Evolutionary conservation across 257 asterid genomes (phyloP), one percentile per base, ranked within the genome.

Genomic region (Rehmannia glutinosa): DNA sequence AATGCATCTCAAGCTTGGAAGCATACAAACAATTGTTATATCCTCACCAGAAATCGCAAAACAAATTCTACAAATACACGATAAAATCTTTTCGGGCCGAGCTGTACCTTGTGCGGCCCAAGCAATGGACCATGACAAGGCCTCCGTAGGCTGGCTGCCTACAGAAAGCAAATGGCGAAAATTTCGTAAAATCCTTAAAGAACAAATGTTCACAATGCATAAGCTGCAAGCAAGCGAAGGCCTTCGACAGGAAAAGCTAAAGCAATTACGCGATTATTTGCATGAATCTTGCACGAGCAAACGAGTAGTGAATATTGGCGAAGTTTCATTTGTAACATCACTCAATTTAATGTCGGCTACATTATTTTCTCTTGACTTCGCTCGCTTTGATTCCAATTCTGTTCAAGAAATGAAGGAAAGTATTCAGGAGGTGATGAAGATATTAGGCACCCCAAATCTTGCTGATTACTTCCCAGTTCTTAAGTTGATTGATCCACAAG

Each of bases 11-110:
- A 39, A 41, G n/a, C 38, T 61, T 1, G 67, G 67, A 21, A 61
- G 24, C 53, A 15, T 21, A 2, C 5, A 45, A 10, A 21, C 67
- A 39, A 13, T 61, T 2, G n/a, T 61, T 19, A 36, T 64, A 1
- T 79, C 77, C 3, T 70, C 79, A 2, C 42, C 80, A 0, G 65
- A 45, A 11, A 17, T 74, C 3, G 80, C 83, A 3, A 62, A 57
- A 39, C 61, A 73, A 33, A 53, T 68, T 0, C 69, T 77, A 0
- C 71, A 60, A 2, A 72, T 28, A 2, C 63, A 70, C 35, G 77
- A 78, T 33, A 10, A 1, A 10, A 36, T 4, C 12, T 36, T 0
- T 36, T 36, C 9, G 0, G 43, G 43, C 2, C 43, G 9, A 4
- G 43, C 2, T 36, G 43, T 4, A 36, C 2, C 2, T 36, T 36